A percentile compares a stretch with the other conserved stretches of the same genome.
These are phyloP conservation scores for Dothiorella sarmentorum DNA, from an alignment of 2,329 filamentous ascomycete genomes.

Conservation along the genomic window DNA sequence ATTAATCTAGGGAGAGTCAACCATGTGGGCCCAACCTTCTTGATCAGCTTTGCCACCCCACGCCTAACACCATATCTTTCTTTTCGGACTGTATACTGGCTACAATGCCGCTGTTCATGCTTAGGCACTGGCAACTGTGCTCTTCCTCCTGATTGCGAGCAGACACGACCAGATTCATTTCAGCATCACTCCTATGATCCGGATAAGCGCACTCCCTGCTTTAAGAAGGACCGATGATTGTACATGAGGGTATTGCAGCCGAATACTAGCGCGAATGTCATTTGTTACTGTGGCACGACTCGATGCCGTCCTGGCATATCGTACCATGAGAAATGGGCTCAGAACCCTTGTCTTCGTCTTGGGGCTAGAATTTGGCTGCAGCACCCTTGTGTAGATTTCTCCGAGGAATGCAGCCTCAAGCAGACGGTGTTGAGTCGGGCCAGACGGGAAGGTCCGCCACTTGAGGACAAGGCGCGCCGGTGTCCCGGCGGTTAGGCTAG, in stretches of 20 bases:
- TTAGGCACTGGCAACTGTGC: neutral
- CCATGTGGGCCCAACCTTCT: too few relatives aligned
- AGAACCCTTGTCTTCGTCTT: too few relatives aligned
- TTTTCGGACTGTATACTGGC: slow-evolving; percentile 6
- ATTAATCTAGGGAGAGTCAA: too few relatives aligned
- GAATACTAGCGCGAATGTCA: neutral
- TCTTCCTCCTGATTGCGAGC: slow-evolving; percentile 2
- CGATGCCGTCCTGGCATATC: neutral
- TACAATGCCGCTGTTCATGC: slow-evolving; percentile 1
- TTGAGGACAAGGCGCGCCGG: neutral
- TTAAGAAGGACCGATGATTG: neutral
- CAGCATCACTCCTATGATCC: neutral
- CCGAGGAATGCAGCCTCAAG: slow-evolving; percentile 4
- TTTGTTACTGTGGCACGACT: neutral
- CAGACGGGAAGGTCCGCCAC: neutral
- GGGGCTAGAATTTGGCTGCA: too few relatives aligned
- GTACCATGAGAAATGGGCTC: neutral
- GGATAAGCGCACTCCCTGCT: slow-evolving; percentile 1
- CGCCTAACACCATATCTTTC: slow-evolving; percentile 6
- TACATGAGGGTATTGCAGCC: neutral
- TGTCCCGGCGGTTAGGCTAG: neutral
- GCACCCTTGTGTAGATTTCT: too few relatives aligned
- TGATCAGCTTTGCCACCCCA: too few relatives aligned
- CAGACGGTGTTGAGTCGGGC: neutral
- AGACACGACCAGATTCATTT: neutral